Evolutionary conservation across 768 basidiomycete species (phyloP).

Genomic region (Tephrocybe sp.): DNA sequence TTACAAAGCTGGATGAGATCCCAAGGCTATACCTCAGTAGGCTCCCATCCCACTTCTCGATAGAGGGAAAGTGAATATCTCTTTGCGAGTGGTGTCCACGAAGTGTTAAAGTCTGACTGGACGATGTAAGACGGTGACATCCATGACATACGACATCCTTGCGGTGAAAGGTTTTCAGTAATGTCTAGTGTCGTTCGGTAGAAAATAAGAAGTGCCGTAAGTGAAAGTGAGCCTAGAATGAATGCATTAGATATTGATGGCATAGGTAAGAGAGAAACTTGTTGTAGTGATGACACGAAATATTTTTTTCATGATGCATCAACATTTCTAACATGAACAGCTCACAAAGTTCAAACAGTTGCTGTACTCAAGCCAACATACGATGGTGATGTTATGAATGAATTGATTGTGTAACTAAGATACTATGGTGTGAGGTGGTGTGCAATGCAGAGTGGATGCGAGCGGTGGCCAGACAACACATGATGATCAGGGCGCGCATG

Average conservation of each 20-base stretch:
- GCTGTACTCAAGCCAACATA: not conserved
- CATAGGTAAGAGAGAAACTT: constrained; percentile 18
- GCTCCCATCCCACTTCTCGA: constrained; percentile 84
- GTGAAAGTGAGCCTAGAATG: constrained; percentile 34
- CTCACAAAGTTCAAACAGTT: not conserved
- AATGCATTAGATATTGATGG: constrained; percentile 20
- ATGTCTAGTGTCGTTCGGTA: constrained; percentile 44
- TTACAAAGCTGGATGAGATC: not conserved
- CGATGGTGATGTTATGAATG: constrained; percentile 1
- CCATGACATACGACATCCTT: constrained; percentile 95
- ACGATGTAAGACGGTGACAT: constrained; percentile 91
- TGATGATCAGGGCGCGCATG: constrained; percentile 15
- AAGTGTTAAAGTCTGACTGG: constrained; percentile 60
- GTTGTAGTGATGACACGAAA: not conserved
- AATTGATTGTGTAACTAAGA: constrained; percentile 15
- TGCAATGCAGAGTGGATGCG: constrained; percentile 18
- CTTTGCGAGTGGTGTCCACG: constrained; percentile 67
- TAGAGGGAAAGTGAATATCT: constrained; percentile 91
- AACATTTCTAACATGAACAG: no score
- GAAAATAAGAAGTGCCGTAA: constrained; percentile 31
- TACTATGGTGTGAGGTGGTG: constrained; percentile 16
- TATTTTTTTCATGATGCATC: no score
- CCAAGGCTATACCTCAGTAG: constrained; percentile 44
- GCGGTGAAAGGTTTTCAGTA: constrained; percentile 62
- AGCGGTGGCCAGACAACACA: constrained; percentile 16